Percentiles rank a stretch among this genome's conserved stretches.
Conservation (phyloP, 2,329 filamentous ascomycete species). For the Pseudocercospora vitis region DNA sequence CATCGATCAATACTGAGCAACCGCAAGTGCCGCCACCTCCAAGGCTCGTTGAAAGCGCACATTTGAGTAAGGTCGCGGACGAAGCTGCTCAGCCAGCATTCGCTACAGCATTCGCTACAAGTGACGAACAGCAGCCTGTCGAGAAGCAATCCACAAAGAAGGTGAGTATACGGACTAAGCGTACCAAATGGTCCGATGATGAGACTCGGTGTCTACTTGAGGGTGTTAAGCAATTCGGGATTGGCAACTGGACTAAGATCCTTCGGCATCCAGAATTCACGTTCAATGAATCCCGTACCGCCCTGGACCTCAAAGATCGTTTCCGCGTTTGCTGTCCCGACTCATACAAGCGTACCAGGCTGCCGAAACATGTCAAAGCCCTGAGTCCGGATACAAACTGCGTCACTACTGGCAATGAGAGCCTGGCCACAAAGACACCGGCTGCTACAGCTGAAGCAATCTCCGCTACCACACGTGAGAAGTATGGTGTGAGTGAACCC, state of each 20-base stretch:
- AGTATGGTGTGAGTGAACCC: conserved; percentile 52
- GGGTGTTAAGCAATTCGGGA: conserved; percentile 61
- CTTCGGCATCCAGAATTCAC: conserved; percentile 56
- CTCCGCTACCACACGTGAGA: conserved; percentile 38
- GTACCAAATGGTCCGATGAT: conserved; percentile 61
- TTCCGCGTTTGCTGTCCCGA: conserved; percentile 39
- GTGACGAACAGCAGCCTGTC: background rate
- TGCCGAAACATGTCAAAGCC: background rate
- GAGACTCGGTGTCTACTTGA: conserved; percentile 59
- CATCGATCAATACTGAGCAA: conserved; percentile 52
- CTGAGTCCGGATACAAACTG: background rate
- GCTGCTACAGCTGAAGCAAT: background rate
- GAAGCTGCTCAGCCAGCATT: background rate
- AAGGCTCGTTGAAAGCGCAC: background rate
- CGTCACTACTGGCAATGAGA: no score
- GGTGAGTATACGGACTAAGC: conserved; percentile 28
- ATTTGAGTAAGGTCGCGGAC: background rate
- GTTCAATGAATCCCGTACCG: conserved; percentile 57
- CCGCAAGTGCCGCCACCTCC: conserved; percentile 22
- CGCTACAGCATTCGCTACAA: background rate
- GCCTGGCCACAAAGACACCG: no score
- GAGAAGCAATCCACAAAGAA: conserved; percentile 36
- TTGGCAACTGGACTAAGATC: conserved; percentile 66
- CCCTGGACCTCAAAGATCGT: conserved; percentile 64
- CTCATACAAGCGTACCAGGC: conserved; percentile 22